Conservation (phyloP, 768 basidiomycete genomes). For the Symmetrospora coprosmae region DNA sequence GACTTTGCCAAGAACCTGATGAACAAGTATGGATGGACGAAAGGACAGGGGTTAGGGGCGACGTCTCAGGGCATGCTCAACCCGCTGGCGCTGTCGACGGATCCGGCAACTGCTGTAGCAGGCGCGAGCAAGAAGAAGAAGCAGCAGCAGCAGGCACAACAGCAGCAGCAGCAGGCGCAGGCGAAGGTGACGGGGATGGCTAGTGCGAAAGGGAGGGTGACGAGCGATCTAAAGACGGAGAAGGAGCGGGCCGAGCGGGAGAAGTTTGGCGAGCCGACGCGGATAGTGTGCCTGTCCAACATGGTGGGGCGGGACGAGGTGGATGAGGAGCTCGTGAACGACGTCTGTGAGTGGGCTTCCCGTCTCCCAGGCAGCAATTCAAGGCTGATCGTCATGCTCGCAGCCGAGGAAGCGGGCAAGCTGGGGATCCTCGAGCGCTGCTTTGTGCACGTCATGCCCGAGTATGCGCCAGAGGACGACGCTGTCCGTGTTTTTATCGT, state of each 20-base stretch:
- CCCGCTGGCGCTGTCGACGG: slow-evolving; percentile 54
- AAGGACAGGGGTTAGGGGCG: slow-evolving; percentile 79
- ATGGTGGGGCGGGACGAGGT: slow-evolving; percentile 74
- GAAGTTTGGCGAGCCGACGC: slow-evolving; percentile 74
- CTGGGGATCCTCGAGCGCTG: slow-evolving; percentile 65
- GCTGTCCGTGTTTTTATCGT: slow-evolving; percentile 79
- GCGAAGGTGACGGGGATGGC: slow-evolving; percentile 41
- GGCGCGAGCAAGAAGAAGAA: slow-evolving; percentile 31
- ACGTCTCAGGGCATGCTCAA: slow-evolving; percentile 76
- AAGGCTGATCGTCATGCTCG: too few species aligned
- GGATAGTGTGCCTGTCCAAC: slow-evolving; percentile 76
- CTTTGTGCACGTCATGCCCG: slow-evolving; percentile 53
- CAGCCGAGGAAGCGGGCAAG: slow-evolving; percentile 54
- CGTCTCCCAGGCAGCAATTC: neutral
- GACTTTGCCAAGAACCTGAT: slow-evolving; percentile 69
- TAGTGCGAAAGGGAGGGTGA: slow-evolving; percentile 65
- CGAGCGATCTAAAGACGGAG: slow-evolving; percentile 76
- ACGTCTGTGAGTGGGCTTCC: slow-evolving; percentile 55
- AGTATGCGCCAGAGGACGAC: slow-evolving; percentile 54
- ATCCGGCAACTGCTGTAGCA: slow-evolving; percentile 37
- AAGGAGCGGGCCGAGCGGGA: slow-evolving; percentile 61
- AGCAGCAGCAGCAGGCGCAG: slow-evolving; percentile 32
- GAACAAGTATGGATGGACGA: slow-evolving; percentile 93
- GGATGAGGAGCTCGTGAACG: slow-evolving; percentile 59
- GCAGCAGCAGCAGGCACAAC: slow-evolving; percentile 21